These are phyloP conservation scores for Austroboletus eburneus DNA, from an alignment of 768 basidiomycete species.

Conservation along the genomic window DNA sequence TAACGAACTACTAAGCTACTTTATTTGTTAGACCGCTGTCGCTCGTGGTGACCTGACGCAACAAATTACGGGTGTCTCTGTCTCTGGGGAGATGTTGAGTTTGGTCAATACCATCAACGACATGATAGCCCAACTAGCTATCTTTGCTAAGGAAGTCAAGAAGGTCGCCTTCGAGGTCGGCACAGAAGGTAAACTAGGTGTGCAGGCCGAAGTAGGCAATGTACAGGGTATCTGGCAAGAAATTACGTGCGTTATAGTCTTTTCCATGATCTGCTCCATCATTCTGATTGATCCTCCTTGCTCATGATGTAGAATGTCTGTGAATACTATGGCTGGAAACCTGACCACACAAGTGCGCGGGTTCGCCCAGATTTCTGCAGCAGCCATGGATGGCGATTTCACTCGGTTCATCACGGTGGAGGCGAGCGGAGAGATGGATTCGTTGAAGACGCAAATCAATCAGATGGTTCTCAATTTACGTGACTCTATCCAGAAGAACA, in stretches of 20 bases:
- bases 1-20: conserved; percentile 1
- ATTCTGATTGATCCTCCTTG: not conserved
- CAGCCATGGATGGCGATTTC: conserved; percentile 98
- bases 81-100: conserved; percentile 93
- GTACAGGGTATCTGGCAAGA: conserved; percentile 99
- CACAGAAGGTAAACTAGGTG: conserved; percentile 97
- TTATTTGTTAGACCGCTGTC: conserved; percentile 66
- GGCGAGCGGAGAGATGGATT: conserved; percentile 98
- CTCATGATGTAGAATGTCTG: conserved; percentile 68
- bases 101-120: conserved; percentile 97
- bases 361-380: conserved; percentile 97
- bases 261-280: not conserved
- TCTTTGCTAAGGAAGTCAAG: conserved; percentile 80
- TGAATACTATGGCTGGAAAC: conserved; percentile 97
- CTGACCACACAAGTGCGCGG: conserved; percentile 98
- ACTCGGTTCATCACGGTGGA: conserved; percentile 99
- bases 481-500: conserved; percentile 98
- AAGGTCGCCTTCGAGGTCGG: conserved; percentile 97
- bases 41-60: conserved; percentile 90
- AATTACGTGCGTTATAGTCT: conserved; percentile 70
- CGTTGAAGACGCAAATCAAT: conserved; percentile 97
- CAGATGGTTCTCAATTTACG: conserved; percentile 98
- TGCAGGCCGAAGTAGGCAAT: conserved; percentile 94
- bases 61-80: conserved; percentile 89
- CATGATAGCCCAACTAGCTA: conserved; percentile 66